Conservation (phyloP, 768 basidiomycete genomes). For the Strobilomyces dryophilus region DNA sequence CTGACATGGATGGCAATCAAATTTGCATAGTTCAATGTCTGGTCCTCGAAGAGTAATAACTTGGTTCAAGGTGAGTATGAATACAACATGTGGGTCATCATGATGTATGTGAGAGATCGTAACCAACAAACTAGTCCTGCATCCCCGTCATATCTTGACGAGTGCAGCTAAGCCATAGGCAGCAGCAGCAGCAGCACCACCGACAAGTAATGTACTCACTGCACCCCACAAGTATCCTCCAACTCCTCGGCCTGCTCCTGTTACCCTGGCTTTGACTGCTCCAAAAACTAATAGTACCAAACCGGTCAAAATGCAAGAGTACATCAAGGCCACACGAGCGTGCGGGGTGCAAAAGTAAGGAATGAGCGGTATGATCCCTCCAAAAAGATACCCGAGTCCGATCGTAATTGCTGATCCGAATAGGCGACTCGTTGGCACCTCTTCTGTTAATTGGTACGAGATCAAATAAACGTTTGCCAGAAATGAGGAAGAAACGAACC, state of each 20-base stretch:
- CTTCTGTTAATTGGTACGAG: constrained; percentile 49
- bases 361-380: constrained; percentile 88
- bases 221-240: constrained; percentile 85
- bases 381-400: constrained; percentile 89
- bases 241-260: constrained; percentile 66
- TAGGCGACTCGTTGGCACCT: constrained; percentile 77
- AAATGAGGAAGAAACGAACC: constrained; percentile 43
- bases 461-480: background rate
- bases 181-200: constrained; percentile 82
- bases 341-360: constrained; percentile 86
- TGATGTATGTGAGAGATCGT: background rate
- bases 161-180: constrained; percentile 56
- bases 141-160: constrained; percentile 33
- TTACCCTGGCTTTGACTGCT: constrained; percentile 82
- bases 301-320: constrained; percentile 78
- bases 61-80: background rate
- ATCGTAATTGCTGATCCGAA: constrained; percentile 94
- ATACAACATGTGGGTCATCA: background rate
- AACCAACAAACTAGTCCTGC: background rate
- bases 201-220: constrained; percentile 80
- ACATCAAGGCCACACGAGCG: constrained; percentile 66
- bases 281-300: constrained; percentile 87
- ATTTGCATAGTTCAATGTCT: background rate
- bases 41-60: background rate
- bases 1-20: background rate